Conservation (phyloP, 2,329 filamentous ascomycete genomes). For the Colletotrichum orchidophilum region DNA sequence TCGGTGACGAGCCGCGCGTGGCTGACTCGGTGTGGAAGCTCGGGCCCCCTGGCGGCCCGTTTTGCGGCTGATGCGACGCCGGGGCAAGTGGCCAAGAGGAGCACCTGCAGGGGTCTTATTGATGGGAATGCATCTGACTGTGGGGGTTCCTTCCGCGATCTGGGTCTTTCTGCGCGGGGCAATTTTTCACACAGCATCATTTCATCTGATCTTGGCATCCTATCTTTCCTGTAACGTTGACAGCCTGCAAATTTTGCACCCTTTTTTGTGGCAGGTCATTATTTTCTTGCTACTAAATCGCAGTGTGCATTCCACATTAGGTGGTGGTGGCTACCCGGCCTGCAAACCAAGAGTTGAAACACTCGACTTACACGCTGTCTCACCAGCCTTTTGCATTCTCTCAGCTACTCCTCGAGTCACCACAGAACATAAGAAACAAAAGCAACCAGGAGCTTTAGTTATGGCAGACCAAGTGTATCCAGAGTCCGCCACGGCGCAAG, state of each 20-base stretch:
- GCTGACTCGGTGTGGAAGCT: slow-evolving; percentile 25
- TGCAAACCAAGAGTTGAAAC: neutral
- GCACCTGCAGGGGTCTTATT: slow-evolving; percentile 16
- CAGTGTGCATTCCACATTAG: neutral
- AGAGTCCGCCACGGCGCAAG: neutral
- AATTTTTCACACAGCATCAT: slow-evolving; percentile 26
- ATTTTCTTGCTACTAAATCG: too few species aligned
- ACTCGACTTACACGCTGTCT: slow-evolving; percentile 1
- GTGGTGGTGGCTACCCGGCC: neutral
- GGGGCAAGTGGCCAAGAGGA: slow-evolving; percentile 5
- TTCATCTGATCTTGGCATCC: slow-evolving; percentile 15
- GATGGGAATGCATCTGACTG: slow-evolving; percentile 6
- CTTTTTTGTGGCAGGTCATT: neutral
- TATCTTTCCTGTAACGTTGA: neutral
- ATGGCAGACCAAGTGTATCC: slow-evolving; percentile 9
- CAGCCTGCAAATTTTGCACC: neutral
- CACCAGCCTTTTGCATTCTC: neutral
- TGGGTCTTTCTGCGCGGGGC: slow-evolving; percentile 29
- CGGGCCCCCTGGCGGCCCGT: slow-evolving; percentile 1
- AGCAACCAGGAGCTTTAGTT: neutral
- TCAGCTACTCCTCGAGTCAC: neutral
- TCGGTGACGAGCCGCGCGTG: slow-evolving; percentile 27
- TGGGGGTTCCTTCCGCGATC: slow-evolving; percentile 17
- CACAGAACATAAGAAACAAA: neutral
- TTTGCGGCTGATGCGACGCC: slow-evolving; percentile 25